Conservation (phyloP, 2,329 filamentous ascomycete genomes). For the Apiospora phragmitis region DNA sequence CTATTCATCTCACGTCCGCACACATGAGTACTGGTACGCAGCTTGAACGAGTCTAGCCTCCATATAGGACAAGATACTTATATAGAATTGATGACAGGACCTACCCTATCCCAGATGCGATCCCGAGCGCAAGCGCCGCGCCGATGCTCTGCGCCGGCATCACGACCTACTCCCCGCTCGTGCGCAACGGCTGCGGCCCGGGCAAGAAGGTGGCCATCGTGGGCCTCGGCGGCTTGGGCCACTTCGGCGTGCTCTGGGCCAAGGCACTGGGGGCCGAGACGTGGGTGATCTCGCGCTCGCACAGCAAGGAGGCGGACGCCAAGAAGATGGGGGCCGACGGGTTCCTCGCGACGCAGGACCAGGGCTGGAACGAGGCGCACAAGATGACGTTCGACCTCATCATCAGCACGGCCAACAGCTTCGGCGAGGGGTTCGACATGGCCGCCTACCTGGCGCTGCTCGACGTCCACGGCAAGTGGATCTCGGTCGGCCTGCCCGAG, state of each 20-base stretch:
- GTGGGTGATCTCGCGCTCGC: constrained; percentile 61
- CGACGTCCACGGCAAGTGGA: constrained; percentile 79
- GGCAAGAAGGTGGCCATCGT: constrained; percentile 79
- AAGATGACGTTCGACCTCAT: constrained; percentile 72
- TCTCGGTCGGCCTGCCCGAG: constrained; percentile 78
- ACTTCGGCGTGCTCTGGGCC: constrained; percentile 70
- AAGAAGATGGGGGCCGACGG: constrained; percentile 60
- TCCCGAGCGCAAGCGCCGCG: constrained; percentile 63
- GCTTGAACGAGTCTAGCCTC: background rate
- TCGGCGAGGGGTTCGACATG: constrained; percentile 66
- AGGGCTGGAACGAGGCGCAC: constrained; percentile 58
- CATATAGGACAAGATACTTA: background rate
- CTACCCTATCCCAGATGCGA: constrained; percentile 73
- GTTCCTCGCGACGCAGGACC: constrained; percentile 58
- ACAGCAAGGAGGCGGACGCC: constrained; percentile 61
- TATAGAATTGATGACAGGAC: constrained; percentile 39
- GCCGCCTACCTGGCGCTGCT: constrained; percentile 73
- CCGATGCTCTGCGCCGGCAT: constrained; percentile 86
- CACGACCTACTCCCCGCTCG: constrained; percentile 76
- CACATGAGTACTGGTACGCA: constrained; percentile 70
- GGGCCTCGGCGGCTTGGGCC: constrained; percentile 71
- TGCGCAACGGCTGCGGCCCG: constrained; percentile 72
- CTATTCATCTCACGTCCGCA: constrained; percentile 65
- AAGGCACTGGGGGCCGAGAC: constrained; percentile 65
- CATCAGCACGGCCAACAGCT: constrained; percentile 71